Percentiles rank a stretch among this genome's conserved stretches.
phyloP scores from a whole-genome alignment of 163 green algal genomes.

The Scenedesmus sp. region DNA sequence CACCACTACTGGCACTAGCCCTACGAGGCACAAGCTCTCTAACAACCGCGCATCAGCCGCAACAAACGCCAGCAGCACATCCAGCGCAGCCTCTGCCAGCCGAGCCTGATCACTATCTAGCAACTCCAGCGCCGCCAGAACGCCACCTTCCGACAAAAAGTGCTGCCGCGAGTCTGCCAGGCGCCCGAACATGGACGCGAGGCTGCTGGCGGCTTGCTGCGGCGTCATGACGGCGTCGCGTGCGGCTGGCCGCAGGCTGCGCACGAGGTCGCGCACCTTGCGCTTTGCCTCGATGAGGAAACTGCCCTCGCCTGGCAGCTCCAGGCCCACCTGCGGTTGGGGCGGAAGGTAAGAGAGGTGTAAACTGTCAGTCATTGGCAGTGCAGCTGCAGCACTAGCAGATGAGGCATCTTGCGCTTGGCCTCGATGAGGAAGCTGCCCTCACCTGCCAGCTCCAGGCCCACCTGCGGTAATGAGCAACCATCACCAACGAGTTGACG shows the following conservation, averaged over 20 bases:
- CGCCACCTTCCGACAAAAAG: slow-evolving; percentile 64
- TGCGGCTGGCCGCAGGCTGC: slow-evolving; percentile 63
- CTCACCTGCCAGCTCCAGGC: slow-evolving; percentile 3
- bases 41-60: slow-evolving; percentile 60
- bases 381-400: not conserved
- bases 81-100: slow-evolving; percentile 57
- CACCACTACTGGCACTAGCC: slow-evolving; percentile 69
- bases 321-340: slow-evolving; percentile 4
- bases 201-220: slow-evolving; percentile 44
- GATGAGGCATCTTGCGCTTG: slow-evolving; percentile 46
- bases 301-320: slow-evolving; percentile 16
- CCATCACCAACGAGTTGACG: too few relatives aligned
- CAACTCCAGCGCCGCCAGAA: slow-evolving; percentile 71
- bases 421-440: slow-evolving; percentile 33
- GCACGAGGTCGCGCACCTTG: slow-evolving; percentile 68
- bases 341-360: not conserved
- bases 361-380: not conserved
- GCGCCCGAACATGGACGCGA: slow-evolving; percentile 36
- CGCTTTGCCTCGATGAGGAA: slow-evolving; percentile 34
- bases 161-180: slow-evolving; percentile 58
- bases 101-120: slow-evolving; percentile 60
- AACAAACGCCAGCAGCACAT: slow-evolving; percentile 66
- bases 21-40: slow-evolving; percentile 76
- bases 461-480: not conserved
- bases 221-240: slow-evolving; percentile 54